These are phyloP conservation scores for Candida anglica DNA, from an alignment of 805 yeast genomes.

Conservation along the genomic window DNA sequence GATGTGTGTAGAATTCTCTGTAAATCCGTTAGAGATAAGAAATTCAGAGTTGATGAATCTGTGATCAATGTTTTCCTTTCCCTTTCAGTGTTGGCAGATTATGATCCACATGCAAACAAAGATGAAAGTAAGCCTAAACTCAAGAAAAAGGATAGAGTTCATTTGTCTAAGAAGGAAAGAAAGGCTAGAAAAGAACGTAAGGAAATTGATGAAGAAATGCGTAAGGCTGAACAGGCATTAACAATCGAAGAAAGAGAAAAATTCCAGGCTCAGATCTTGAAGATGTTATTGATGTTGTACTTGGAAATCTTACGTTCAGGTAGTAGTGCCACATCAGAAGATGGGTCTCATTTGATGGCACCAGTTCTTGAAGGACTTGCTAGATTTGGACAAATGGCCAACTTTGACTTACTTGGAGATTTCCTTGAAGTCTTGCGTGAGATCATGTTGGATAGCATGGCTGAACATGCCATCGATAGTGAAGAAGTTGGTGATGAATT, in stretches of 20 bases:
- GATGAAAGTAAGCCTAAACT: slow-evolving; percentile 45
- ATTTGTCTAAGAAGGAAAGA: slow-evolving; percentile 84
- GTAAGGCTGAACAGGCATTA: slow-evolving; percentile 80
- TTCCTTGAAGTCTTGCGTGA: slow-evolving; percentile 86
- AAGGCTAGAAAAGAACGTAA: slow-evolving; percentile 84
- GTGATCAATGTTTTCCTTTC: slow-evolving; percentile 72
- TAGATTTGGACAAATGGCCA: slow-evolving; percentile 86
- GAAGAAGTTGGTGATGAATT: slow-evolving; percentile 17
- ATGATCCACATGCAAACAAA: slow-evolving; percentile 60
- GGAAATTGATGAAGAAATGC: slow-evolving; percentile 84
- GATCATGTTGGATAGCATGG: slow-evolving; percentile 53
- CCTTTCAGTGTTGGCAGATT: slow-evolving; percentile 61
- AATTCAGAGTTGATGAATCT: slow-evolving; percentile 78
- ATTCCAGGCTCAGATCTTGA: slow-evolving; percentile 79
- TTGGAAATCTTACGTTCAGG: slow-evolving; percentile 60
- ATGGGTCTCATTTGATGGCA: slow-evolving; percentile 59
- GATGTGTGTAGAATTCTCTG: slow-evolving; percentile 68
- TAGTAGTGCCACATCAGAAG: slow-evolving; percentile 17
- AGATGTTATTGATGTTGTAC: slow-evolving; percentile 67
- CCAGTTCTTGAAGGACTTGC: slow-evolving; percentile 90
- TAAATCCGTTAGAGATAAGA: slow-evolving; percentile 68
- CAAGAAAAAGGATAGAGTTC: slow-evolving; percentile 85
- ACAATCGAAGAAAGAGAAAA: slow-evolving; percentile 84
- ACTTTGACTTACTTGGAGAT: slow-evolving; percentile 89
- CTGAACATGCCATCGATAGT: slow-evolving; percentile 31